Conservation (phyloP, 768 basidiomycete species). For the Rhizopogon rudus region DNA sequence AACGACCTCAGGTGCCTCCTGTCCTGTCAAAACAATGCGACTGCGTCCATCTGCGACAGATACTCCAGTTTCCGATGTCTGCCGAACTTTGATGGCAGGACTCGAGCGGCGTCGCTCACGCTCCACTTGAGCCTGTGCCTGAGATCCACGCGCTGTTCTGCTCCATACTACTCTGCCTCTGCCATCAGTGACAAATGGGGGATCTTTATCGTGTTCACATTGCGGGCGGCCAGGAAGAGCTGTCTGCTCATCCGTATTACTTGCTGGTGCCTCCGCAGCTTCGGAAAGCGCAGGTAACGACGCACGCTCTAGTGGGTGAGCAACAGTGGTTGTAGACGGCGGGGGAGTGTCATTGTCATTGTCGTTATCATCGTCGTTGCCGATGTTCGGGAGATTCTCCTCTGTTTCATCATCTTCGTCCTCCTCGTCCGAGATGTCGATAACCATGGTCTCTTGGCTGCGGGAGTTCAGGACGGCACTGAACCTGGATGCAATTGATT, state of each 20-base stretch:
- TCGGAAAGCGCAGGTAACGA: not conserved
- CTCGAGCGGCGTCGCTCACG: conserved; percentile 18
- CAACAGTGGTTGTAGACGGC: not conserved
- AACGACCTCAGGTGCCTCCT: conserved; percentile 12
- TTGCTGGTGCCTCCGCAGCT: not conserved
- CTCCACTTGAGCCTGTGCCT: conserved; percentile 14
- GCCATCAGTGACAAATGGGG: conserved; percentile 61
- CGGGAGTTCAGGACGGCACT: conserved; percentile 18
- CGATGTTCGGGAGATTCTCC: not conserved
- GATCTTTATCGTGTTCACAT: conserved; percentile 32
- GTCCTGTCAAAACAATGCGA: conserved; percentile 14
- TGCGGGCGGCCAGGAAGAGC: conserved; percentile 9
- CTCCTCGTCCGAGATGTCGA: conserved; percentile 28
- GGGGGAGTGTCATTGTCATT: not conserved
- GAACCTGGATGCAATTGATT: conserved; percentile 17
- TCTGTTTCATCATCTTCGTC: conserved; percentile 15
- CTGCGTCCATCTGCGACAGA: conserved; percentile 11
- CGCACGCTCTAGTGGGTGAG: conserved; percentile 1
- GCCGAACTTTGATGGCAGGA: conserved; percentile 12
- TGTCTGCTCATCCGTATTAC: not conserved
- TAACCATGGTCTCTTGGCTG: conserved; percentile 22
- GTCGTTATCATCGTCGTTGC: not conserved
- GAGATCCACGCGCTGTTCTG: conserved; percentile 18
- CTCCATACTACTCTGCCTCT: conserved; percentile 54
- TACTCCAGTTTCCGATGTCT: conserved; percentile 9